Evolutionary conservation across 257 asterid species (phyloP), one percentile per base, ranked within the genome.

Genomic region (Rehmannia glutinosa): DNA sequence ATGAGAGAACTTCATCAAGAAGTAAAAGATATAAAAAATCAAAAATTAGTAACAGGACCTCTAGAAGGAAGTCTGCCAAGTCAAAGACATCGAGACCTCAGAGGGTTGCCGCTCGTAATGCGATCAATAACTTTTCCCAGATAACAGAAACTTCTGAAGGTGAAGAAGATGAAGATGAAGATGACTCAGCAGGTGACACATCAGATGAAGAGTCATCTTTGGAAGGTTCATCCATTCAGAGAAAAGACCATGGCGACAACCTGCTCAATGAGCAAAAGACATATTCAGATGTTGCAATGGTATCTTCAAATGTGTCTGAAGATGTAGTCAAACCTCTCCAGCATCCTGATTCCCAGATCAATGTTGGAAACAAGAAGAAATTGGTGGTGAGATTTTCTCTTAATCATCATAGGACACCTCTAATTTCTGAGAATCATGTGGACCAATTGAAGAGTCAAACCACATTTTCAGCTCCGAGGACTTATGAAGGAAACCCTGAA

Each of bases 81-180:
- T 68, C 78, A 32, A 90, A 83, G 81, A 60, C 87, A 70, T 75
- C 49, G 59, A 86, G 97, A 81, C 82, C 97, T 69, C 95, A 83
- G 70, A 83, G 97, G 71, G 76, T 76, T 73, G 92, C 94, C 8
- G 88, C 86, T 47, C 90, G 83, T 33, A 81, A 80, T 78, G 95
- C 92, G n/a, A 66, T 75, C 75, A 79, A 72, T 77, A 82, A 56
- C 62, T 86, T 83, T 45, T 74, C 82, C 51, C 84, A 80, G 69
- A 64, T 75, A 51, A 62, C 80, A 17, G 95, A 86, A 81, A 64
- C 75, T 60, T 88, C 95, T 64, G 80, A 87, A 38, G 89, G 83
- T 50, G 94, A 77, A 71, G 96, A 90, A 53, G 86, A 74, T 58
- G 92, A 90, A 53, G 86, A 74, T 58, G 92, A 80, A 60, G 86